These are phyloP conservation scores for Setomelanomma holmii DNA, from an alignment of 2,329 filamentous ascomycete genomes.

Conservation along the genomic window DNA sequence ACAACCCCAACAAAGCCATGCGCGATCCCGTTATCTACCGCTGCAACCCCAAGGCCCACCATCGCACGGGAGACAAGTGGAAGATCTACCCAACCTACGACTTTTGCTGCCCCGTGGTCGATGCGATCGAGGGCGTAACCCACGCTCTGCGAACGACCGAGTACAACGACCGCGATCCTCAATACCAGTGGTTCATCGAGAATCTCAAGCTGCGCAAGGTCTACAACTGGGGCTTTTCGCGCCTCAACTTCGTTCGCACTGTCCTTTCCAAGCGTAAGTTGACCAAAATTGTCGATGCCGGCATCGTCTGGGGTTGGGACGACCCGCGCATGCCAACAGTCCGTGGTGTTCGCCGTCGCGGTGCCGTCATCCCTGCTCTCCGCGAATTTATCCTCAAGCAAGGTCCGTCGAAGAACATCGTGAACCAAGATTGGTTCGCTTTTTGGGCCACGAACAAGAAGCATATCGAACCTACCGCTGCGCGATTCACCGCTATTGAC, in stretches of 20 bases:
- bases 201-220: conserved; percentile 76
- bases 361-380: conserved; percentile 79
- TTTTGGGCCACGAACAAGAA: conserved; percentile 64
- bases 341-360: conserved; percentile 77
- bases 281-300: conserved; percentile 79
- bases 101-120: conserved; percentile 82
- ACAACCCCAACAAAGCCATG: conserved; percentile 94
- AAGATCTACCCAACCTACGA: conserved; percentile 91
- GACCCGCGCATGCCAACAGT: conserved; percentile 88
- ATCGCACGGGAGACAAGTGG: conserved; percentile 80
- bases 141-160: conserved; percentile 84
- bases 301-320: conserved; percentile 83
- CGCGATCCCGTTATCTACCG: conserved; percentile 97
- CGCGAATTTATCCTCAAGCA: conserved; percentile 86
- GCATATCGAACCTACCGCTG: conserved; percentile 58
- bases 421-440: conserved; percentile 81
- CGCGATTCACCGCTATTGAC: conserved; percentile 64
- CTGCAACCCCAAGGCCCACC: conserved; percentile 78
- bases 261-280: conserved; percentile 88
- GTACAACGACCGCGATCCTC: conserved; percentile 85
- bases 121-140: conserved; percentile 81
- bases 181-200: conserved; percentile 86
- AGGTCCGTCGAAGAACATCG: conserved; percentile 82
- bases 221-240: conserved; percentile 84
- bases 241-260: conserved; percentile 84